Evolutionary conservation across 805 yeast species (phyloP), one percentile per base, ranked within the genome.

Genomic region (Candida pini): DNA sequence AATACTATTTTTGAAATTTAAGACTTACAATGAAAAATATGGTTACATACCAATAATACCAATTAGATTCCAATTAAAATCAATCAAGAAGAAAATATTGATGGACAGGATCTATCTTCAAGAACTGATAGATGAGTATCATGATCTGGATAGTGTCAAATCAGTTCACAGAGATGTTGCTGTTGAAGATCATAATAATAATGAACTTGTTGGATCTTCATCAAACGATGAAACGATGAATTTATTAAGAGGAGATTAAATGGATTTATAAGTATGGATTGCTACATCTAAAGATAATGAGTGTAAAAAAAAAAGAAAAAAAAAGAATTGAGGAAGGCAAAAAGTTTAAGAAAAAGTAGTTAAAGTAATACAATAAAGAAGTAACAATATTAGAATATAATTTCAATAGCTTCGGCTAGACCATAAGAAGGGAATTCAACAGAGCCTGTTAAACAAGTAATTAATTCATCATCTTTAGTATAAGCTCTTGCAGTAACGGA

Each of bases 401-500:
- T 9, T 15, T 26, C 15, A 18, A 15, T 26, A 9, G 25, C 25
- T 17, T 25, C 24, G 21, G 9, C 4, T 13, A 34, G 18, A 8
- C 36, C 29, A 19, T 28, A 23, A 6, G 54, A 45, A 7, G 79
- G 75, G 54, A 75, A 73, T 34, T 70, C 78, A 26, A 83, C 75
- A 9, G 77, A 71, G 6, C 87, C 92, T 16, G 84, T 73, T 48
- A 92, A 65, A 60, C 98, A 92, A 17, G 96, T 77, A 44, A 92
- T 77, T 43, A 83, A 72, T 25, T 73, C 81, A 51, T 87, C 96
- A 35, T 83, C 86, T 27, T 66, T 76, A 26, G 95, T 87, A 66
- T 75, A 92, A 3, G 97, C 98, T 53, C 90, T 77, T 14, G 97
- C 97, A 34, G 71, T 66, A 18, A 90, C 95, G 20, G 75, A 65